phyloP scores from a whole-genome alignment of 2,329 filamentous ascomycete species.

The Scedosporium boydii region DNA sequence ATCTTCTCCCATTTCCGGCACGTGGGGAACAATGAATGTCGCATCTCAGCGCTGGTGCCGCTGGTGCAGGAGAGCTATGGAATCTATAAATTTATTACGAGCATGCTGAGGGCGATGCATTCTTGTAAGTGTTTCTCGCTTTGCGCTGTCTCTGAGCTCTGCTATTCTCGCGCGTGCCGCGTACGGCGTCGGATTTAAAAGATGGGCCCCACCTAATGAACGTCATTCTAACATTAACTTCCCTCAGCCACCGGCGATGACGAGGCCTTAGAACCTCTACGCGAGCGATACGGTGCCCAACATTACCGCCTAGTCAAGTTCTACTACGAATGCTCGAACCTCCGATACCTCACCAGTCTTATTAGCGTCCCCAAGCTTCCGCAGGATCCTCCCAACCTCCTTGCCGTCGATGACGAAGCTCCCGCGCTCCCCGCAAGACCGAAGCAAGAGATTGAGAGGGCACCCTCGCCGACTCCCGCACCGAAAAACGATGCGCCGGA shows the following conservation, averaged over 20 bases:
- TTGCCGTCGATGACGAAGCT: constrained; percentile 74
- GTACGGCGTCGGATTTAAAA: not conserved
- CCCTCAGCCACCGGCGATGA: constrained; percentile 74
- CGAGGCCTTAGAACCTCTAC: constrained; percentile 80
- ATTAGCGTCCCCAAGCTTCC: constrained; percentile 95
- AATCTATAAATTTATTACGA: constrained; percentile 99
- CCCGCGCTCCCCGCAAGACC: constrained; percentile 75
- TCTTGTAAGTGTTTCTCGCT: constrained; percentile 51
- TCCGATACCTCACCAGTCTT: constrained; percentile 89
- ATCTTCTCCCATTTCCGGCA: constrained; percentile 95
- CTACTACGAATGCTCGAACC: constrained; percentile 98
- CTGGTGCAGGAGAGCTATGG: constrained; percentile 97
- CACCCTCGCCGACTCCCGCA: constrained; percentile 59
- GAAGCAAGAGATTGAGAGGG: constrained; percentile 61
- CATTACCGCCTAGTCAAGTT: constrained; percentile 95
- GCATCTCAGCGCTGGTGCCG: constrained; percentile 87
- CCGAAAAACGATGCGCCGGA: constrained; percentile 70
- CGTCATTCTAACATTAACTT: constrained; percentile 13
- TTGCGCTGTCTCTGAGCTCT: not conserved
- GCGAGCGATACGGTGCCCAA: constrained; percentile 84
- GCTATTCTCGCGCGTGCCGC: not conserved
- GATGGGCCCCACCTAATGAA: not conserved
- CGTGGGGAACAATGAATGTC: constrained; percentile 89
- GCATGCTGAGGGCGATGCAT: constrained; percentile 98
- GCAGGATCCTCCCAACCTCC: constrained; percentile 82